Evolutionary conservation across 2,329 filamentous ascomycete species (phyloP), one percentile per base, ranked within the genome.

Genomic region (Alternaria consortialis): DNA sequence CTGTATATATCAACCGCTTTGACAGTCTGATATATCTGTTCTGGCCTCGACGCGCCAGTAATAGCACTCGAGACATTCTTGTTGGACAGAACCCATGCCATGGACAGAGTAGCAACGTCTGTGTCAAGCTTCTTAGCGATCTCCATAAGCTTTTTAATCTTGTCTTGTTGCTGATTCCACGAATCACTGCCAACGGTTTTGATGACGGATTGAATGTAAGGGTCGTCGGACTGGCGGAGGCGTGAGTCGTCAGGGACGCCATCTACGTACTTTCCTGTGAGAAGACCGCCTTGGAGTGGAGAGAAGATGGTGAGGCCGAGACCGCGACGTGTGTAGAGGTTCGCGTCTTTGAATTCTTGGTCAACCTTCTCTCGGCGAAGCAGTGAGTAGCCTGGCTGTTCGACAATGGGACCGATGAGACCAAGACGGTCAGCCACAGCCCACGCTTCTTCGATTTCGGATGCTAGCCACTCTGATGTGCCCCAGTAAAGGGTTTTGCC

Each of bases 401-500:
- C 82, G 42, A 81, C 82, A 32, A 84, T 78, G 0, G 83, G 83
- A 2, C 85, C 85, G 60, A 88, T 86, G 17, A 88, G 80, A 67
- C 86, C 85, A 73, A 87, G 83, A 4, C 85, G 85, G 74, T 88
- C 85, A 54, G 81, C 83, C 65, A 88, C 87, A 70, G 87, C 84
- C 46, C 79, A 77, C 2, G 87, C 87, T 74, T 88, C 85, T 60
- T 81, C 83, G 73, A 89, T 88, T 74, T 89, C 85, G n/a, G 76
- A 75, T 5, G 86, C 85, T 31, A 78, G 80, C 86, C 87, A 88
- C 71, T 88, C 86, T 0, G 81, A 84, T 0, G 87, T 88, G 50
- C 87, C 86, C 86, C 86, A 88, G 80, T 89, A 88, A 65, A 91
- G 86, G 2, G 87, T 86, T 79, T 90, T 88, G 66, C 89, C 89